phyloP scores from a whole-genome alignment of 176 grass and related monocot genomes.

The Oryza coarctata region DNA sequence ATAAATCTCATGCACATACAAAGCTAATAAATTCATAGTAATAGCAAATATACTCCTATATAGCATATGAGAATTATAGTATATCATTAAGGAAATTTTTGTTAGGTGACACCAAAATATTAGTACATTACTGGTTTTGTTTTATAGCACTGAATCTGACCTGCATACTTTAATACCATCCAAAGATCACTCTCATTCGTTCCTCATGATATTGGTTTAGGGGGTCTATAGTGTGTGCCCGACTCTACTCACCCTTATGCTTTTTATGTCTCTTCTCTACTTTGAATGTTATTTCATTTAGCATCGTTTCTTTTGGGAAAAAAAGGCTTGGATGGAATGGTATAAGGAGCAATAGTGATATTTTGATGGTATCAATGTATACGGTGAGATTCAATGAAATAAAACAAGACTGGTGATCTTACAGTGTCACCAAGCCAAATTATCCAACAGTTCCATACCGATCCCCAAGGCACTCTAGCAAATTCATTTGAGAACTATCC shows the following conservation, averaged over 20 bases:
- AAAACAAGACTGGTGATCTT: neutral
- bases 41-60: neutral
- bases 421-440: neutral
- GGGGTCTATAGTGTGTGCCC: too few relatives aligned
- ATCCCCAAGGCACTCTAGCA: constrained; percentile 33
- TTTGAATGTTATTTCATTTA: neutral
- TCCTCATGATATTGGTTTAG: neutral
- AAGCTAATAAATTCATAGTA: neutral
- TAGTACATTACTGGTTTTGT: neutral
- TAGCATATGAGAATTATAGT: neutral
- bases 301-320: neutral
- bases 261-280: neutral
- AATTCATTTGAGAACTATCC: constrained; percentile 32
- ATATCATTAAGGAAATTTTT: neutral
- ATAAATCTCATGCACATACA: neutral
- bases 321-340: neutral
- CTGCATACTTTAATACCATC: neutral
- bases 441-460: constrained; percentile 19
- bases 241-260: too few relatives aligned
- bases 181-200: neutral
- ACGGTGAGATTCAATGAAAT: neutral
- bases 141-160: neutral
- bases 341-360: neutral
- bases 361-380: neutral
- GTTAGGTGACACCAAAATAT: neutral